Evolutionary conservation across 2,329 filamentous ascomycete species (phyloP).

Genomic region (Diplocarpon mali): DNA sequence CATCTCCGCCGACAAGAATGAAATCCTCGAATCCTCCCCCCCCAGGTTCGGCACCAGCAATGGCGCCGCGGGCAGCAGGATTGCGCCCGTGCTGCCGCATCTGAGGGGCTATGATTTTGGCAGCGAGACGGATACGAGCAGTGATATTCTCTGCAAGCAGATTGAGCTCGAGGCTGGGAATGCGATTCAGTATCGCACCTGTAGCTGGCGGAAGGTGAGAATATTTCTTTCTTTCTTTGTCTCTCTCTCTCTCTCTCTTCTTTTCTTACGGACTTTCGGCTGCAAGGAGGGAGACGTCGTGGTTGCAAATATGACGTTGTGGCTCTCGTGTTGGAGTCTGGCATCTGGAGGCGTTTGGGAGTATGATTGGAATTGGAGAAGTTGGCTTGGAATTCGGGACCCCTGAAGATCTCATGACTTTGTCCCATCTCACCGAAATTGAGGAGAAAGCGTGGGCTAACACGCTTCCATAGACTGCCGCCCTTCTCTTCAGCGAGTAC

Average conservation of each 20-base stretch:
- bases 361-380: too few species aligned
- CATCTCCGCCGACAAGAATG: constrained; percentile 3
- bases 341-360: too few species aligned
- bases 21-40: constrained; percentile 8
- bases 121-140: neutral
- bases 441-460: neutral
- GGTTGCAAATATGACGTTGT: too few species aligned
- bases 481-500: constrained; percentile 86
- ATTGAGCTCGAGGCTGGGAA: constrained; percentile 65
- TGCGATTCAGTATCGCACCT: constrained; percentile 84
- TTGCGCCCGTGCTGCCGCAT: constrained; percentile 26
- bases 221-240: neutral
- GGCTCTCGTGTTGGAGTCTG: too few species aligned
- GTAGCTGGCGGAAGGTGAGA: constrained; percentile 80
- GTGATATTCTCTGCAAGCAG: constrained; percentile 43
- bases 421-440: neutral
- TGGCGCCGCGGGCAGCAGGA: constrained; percentile 18
- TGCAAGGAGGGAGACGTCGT: too few species aligned
- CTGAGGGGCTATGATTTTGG: constrained; percentile 19
- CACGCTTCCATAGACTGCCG: constrained; percentile 57
- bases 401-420: neutral
- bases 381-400: too few species aligned
- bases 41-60: constrained; percentile 4
- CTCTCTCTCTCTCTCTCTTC: neutral
- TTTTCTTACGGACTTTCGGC: too few species aligned